Evolutionary conservation across 2,329 filamentous ascomycete species (phyloP).

Genomic region (Parastagonospora nodorum): DNA sequence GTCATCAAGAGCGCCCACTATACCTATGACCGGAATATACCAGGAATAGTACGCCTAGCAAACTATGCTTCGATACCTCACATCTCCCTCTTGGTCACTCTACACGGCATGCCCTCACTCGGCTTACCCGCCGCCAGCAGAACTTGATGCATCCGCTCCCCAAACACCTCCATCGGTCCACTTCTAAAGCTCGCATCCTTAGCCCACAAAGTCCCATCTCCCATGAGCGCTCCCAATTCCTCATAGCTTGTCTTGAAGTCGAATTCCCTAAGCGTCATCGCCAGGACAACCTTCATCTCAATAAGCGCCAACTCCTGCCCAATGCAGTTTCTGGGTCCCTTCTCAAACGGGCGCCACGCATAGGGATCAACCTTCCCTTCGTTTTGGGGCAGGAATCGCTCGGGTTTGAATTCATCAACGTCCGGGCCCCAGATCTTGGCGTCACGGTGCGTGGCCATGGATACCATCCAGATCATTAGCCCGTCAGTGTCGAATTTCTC

Average conservation of each 20-base stretch:
- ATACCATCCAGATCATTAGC: conserved; percentile 18
- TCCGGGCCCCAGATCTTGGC: conserved; percentile 22
- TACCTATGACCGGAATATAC: too few relatives aligned
- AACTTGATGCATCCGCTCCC: conserved; percentile 33
- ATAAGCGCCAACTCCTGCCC: conserved; percentile 24
- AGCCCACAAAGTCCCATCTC: conserved; percentile 26
- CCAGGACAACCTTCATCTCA: conserved; percentile 26
- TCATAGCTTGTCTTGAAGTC: conserved; percentile 24
- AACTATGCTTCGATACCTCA: background rate
- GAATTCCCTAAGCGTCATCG: conserved; percentile 30
- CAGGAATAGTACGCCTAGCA: too few relatives aligned
- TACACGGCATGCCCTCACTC: conserved; percentile 32
- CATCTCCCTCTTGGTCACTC: conserved; percentile 17
- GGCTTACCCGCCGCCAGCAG: conserved; percentile 32
- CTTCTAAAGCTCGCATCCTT: conserved; percentile 14
- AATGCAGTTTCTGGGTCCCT: conserved; percentile 37
- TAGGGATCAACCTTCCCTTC: conserved; percentile 11
- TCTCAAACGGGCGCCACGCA: conserved; percentile 47
- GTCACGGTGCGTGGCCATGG: conserved; percentile 21
- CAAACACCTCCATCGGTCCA: conserved; percentile 25
- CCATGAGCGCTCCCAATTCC: conserved; percentile 12
- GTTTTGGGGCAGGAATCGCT: conserved; percentile 26
- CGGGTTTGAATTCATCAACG: conserved; percentile 26
- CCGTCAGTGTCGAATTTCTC: conserved; percentile 24
- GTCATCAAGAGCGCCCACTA: too few relatives aligned